These are phyloP conservation scores for Chrysopogon serrulatus DNA, from an alignment of 176 grass and related monocot species.

Conservation along the genomic window DNA sequence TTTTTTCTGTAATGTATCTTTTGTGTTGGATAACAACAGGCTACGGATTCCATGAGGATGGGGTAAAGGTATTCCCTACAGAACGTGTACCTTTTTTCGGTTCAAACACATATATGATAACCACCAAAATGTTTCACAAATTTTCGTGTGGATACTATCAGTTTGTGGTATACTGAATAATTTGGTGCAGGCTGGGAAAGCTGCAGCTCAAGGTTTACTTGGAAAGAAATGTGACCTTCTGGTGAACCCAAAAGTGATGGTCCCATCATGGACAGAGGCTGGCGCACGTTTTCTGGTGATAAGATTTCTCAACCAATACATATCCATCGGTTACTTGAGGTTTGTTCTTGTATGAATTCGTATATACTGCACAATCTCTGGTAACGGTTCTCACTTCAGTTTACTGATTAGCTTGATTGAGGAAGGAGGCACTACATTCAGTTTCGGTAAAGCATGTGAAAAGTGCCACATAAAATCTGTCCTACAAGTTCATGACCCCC, in stretches of 20 bases:
- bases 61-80: constrained; percentile 34
- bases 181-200: constrained; percentile 46
- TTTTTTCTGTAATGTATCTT: constrained; percentile 4
- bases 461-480: constrained; percentile 37
- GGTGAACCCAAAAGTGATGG: constrained; percentile 67
- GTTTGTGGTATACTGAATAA: background rate
- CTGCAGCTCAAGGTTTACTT: constrained; percentile 45
- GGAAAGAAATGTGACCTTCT: constrained; percentile 29
- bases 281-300: constrained; percentile 61
- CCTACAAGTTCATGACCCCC: constrained; percentile 50
- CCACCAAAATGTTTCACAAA: background rate
- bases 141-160: too few relatives aligned
- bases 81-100: background rate
- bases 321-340: constrained; percentile 61
- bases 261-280: constrained; percentile 50
- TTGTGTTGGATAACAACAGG: constrained; percentile 29
- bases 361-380: background rate
- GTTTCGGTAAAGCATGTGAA: constrained; percentile 40
- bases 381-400: background rate
- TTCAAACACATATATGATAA: background rate
- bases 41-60: constrained; percentile 86
- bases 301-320: constrained; percentile 63
- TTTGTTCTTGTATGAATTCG: constrained; percentile 24
- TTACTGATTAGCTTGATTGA: constrained; percentile 46
- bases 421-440: constrained; percentile 66